Conservation (phyloP, 108 stramenopile genomes). For the Cyclostephanos tholiformis region DNA sequence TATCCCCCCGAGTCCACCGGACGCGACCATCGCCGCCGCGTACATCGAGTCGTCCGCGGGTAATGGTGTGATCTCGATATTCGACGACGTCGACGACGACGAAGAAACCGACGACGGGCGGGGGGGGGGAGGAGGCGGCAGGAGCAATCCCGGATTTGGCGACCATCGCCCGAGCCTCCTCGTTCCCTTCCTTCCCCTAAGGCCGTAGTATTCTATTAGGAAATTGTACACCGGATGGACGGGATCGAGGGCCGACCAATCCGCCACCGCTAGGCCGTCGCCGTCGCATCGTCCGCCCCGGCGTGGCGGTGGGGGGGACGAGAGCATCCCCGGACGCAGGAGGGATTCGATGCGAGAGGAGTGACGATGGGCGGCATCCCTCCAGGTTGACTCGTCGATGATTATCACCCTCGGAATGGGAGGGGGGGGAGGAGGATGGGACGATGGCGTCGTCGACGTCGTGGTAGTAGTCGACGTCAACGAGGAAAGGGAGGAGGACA, state of each 20-base stretch:
- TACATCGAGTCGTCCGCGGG: not conserved
- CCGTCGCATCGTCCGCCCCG: not conserved
- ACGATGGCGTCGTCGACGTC: too few relatives aligned
- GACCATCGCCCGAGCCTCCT: constrained; percentile 66
- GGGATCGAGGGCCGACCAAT: constrained; percentile 65
- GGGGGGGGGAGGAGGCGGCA: not conserved
- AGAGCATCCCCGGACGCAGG: constrained; percentile 17
- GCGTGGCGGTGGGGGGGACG: not conserved
- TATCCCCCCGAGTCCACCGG: constrained; percentile 41
- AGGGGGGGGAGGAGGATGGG: too few relatives aligned
- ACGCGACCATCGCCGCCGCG: constrained; percentile 10
- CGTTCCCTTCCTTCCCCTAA: constrained; percentile 72
- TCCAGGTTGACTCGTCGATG: constrained; percentile 5
- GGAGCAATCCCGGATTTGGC: constrained; percentile 52
- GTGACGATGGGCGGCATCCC: constrained; percentile 16
- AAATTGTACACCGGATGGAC: constrained; percentile 85
- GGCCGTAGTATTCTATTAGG: constrained; percentile 85
- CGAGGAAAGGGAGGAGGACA: too few relatives aligned
- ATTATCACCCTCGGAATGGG: too few relatives aligned
- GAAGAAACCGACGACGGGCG: not conserved
- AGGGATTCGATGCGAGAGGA: constrained; percentile 3
- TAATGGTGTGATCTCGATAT: not conserved
- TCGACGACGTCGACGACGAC: not conserved
- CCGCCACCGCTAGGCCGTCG: not conserved
- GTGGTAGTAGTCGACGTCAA: too few relatives aligned